These are phyloP conservation scores for Discostella pseudostelligera DNA, from an alignment of 108 stramenopile genomes.

Conservation along the genomic window DNA sequence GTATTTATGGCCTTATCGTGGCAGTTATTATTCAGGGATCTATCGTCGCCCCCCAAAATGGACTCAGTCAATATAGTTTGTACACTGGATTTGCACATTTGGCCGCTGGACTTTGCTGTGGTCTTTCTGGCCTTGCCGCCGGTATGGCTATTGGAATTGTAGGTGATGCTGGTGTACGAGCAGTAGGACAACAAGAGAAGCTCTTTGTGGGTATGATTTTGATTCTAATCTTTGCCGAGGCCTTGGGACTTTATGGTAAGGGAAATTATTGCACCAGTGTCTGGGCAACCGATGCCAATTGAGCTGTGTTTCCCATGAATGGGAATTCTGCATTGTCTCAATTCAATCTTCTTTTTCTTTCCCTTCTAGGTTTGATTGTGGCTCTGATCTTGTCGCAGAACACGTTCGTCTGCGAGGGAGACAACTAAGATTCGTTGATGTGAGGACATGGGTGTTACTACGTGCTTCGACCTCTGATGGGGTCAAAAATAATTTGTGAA, in stretches of 20 bases:
- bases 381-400: slow-evolving; percentile 97
- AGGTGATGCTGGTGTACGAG: slow-evolving; percentile 98
- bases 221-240: slow-evolving; percentile 99
- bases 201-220: slow-evolving; percentile 99
- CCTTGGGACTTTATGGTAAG: slow-evolving; percentile 94
- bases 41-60: slow-evolving; percentile 72
- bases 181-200: slow-evolving; percentile 98
- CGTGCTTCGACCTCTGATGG: neutral
- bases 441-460: neutral
- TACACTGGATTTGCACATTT: slow-evolving; percentile 98
- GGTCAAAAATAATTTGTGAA: neutral
- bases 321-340: neutral
- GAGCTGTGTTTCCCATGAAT: no score
- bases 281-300: no score
- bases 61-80: slow-evolving; percentile 79
- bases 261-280: neutral
- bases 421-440: slow-evolving; percentile 46
- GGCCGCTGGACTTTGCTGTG: slow-evolving; percentile 98
- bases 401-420: slow-evolving; percentile 81
- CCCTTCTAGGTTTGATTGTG: slow-evolving; percentile 84
- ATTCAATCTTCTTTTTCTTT: slow-evolving; percentile 31
- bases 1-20: slow-evolving; percentile 99
- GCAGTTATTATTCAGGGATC: slow-evolving; percentile 95
- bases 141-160: slow-evolving; percentile 99
- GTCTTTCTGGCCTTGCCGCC: slow-evolving; percentile 94